Conservation (phyloP, 192 early-diverging fungal genomes). For the Linnemannia schmuckeri region DNA sequence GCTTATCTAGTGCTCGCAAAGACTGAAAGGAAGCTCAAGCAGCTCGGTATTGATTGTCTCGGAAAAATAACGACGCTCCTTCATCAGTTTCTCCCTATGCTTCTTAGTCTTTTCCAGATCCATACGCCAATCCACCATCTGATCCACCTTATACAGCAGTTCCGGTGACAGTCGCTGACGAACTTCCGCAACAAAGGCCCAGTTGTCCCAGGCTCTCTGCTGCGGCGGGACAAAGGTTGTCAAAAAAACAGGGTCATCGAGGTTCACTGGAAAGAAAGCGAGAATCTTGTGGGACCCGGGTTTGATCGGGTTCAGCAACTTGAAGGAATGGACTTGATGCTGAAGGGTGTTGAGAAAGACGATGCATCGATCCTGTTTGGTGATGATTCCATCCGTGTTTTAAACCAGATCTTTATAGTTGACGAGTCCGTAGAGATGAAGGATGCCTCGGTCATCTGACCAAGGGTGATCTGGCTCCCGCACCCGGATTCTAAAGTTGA, state of each 20-base stretch:
- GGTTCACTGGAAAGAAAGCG: slow-evolving; percentile 79
- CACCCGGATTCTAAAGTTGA: slow-evolving; percentile 66
- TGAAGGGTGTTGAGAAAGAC: slow-evolving; percentile 81
- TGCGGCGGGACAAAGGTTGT: slow-evolving; percentile 75
- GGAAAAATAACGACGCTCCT: slow-evolving; percentile 13
- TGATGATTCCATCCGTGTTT: slow-evolving; percentile 58
- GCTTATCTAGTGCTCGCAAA: slow-evolving; percentile 21
- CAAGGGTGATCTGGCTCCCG: slow-evolving; percentile 38
- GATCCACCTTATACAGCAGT: not conserved
- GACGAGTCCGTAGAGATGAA: slow-evolving; percentile 54
- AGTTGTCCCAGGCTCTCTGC: slow-evolving; percentile 54
- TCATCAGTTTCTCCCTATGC: slow-evolving; percentile 22
- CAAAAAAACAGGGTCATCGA: slow-evolving; percentile 63
- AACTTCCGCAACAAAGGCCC: no score
- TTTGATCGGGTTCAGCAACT: slow-evolving; percentile 58
- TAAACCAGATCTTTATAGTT: slow-evolving; percentile 53
- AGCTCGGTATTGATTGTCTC: slow-evolving; percentile 11
- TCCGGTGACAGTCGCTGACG: no score
- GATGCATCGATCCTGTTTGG: slow-evolving; percentile 68
- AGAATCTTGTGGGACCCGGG: slow-evolving; percentile 77
- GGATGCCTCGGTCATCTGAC: slow-evolving; percentile 30
- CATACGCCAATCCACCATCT: slow-evolving; percentile 18
- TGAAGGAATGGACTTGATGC: slow-evolving; percentile 74
- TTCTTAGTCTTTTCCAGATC: slow-evolving; percentile 10
- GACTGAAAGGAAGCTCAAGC: slow-evolving; percentile 22